Percentiles rank a stretch among this genome's conserved stretches.
Evolutionary conservation across 2,329 filamentous ascomycete species (phyloP).

Genomic region (Fusarium pininemorale): DNA sequence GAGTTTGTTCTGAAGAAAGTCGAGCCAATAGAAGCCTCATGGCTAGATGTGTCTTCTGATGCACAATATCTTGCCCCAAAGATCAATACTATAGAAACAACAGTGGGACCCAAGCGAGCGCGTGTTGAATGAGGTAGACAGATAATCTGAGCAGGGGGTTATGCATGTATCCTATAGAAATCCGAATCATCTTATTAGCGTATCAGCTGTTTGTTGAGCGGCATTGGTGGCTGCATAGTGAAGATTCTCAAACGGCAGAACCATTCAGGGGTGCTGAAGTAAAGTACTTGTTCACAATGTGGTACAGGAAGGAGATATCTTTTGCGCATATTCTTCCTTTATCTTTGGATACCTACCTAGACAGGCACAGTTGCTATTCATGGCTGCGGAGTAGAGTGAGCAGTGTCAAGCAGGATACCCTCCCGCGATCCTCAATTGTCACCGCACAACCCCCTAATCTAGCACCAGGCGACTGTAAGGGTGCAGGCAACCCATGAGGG

Average conservation of each 20-base stretch:
- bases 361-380: not conserved
- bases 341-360: not conserved
- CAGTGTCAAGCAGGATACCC: not conserved
- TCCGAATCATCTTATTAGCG: not conserved
- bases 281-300: not conserved
- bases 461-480: not conserved
- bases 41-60: conserved; percentile 52
- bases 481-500: not conserved
- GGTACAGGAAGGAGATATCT: not conserved
- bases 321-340: not conserved
- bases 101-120: conserved; percentile 46
- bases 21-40: conserved; percentile 60
- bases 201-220: not conserved
- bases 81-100: conserved; percentile 49
- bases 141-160: not conserved
- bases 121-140: conserved; percentile 15
- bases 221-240: not conserved
- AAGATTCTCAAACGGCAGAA: not conserved
- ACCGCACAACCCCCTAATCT: not conserved
- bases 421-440: not conserved
- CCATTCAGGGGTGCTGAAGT: not conserved
- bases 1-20: conserved; percentile 65
- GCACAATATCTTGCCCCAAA: conserved; percentile 45
- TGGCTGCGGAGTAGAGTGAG: not conserved
- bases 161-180: not conserved